Conservation (phyloP, 108 stramenopile genomes). For the Fistulifera pelliculosa region DNA sequence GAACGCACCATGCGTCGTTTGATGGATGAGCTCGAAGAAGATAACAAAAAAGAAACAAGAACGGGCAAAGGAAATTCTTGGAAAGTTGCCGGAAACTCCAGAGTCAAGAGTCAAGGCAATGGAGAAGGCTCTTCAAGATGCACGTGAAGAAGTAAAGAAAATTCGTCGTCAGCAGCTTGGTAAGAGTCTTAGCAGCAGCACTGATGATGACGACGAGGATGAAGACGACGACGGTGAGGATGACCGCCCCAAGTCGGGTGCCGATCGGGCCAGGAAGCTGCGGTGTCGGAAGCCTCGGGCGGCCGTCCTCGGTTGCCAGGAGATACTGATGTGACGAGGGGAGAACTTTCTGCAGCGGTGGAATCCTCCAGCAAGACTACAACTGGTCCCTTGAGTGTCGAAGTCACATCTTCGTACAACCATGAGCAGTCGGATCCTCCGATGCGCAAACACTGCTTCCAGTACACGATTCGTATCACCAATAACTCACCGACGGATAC, state of each 20-base stretch:
- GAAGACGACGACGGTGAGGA: slow-evolving; percentile 17
- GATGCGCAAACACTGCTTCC: slow-evolving; percentile 87
- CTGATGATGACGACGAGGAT: slow-evolving; percentile 13
- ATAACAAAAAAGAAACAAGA: slow-evolving; percentile 37
- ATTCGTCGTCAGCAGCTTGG: slow-evolving; percentile 32
- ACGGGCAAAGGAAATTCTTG: slow-evolving; percentile 44
- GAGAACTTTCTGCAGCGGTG: slow-evolving; percentile 38
- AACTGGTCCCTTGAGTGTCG: slow-evolving; percentile 70
- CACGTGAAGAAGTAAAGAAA: slow-evolving; percentile 51
- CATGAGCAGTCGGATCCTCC: slow-evolving; percentile 85
- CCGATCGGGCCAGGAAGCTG: slow-evolving; percentile 58
- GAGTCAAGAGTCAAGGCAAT: slow-evolving; percentile 30
- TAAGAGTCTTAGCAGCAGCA: background rate
- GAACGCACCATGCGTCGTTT: slow-evolving; percentile 44
- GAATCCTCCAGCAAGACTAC: slow-evolving; percentile 46
- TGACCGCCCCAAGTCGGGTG: slow-evolving; percentile 35
- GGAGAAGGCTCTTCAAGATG: slow-evolving; percentile 53
- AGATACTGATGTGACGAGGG: slow-evolving; percentile 63
- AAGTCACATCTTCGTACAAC: slow-evolving; percentile 79
- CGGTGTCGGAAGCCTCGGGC: slow-evolving; percentile 48
- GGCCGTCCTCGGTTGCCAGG: slow-evolving; percentile 76
- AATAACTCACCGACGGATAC: slow-evolving; percentile 80
- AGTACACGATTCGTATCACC: slow-evolving; percentile 89
- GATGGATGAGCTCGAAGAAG: slow-evolving; percentile 51
- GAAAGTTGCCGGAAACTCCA: slow-evolving; percentile 50